phyloP scores from a whole-genome alignment of 371 early-diverging fungal genomes.

The Lichtheimia corymbifera region DNA sequence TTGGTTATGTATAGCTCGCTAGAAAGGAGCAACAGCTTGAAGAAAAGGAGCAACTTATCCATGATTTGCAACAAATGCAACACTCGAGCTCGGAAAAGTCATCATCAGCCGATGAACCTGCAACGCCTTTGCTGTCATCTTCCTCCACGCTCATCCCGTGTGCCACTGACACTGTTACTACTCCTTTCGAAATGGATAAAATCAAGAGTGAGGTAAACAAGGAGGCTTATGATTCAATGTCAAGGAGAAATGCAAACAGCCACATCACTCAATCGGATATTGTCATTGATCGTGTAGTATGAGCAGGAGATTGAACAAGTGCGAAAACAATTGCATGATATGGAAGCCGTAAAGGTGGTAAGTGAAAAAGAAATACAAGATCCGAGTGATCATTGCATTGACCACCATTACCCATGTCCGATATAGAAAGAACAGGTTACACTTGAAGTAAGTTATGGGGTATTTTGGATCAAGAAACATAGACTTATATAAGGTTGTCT shows the following conservation, averaged over 20 bases:
- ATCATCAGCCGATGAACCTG: constrained; percentile 7
- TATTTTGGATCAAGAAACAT: neutral
- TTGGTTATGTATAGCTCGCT: constrained; percentile 15
- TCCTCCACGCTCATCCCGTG: constrained; percentile 24
- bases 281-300: neutral
- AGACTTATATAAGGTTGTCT: neutral
- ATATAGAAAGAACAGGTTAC: neutral
- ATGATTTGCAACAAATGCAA: constrained; percentile 23
- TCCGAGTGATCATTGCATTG: too few species aligned
- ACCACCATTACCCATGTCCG: too few species aligned
- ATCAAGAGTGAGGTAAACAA: constrained; percentile 4
- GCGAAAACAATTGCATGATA: neutral
- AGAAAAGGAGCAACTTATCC: constrained; percentile 29
- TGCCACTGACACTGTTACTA: constrained; percentile 2
- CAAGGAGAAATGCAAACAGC: too few species aligned
- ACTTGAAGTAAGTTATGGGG: neutral
- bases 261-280: neutral
- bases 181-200: constrained; percentile 4
- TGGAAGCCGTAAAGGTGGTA: constrained; percentile 2
- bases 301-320: constrained; percentile 9
- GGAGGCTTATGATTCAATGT: neutral
- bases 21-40: constrained; percentile 18
- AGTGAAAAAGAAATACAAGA: neutral
- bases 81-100: constrained; percentile 6
- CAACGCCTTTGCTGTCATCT: constrained; percentile 20